A percentile compares a stretch with the other conserved stretches of the same genome.
These are phyloP conservation scores for Paramecium tetraurelia DNA, from an alignment of 73 alveolate species.

Conservation along the genomic window DNA sequence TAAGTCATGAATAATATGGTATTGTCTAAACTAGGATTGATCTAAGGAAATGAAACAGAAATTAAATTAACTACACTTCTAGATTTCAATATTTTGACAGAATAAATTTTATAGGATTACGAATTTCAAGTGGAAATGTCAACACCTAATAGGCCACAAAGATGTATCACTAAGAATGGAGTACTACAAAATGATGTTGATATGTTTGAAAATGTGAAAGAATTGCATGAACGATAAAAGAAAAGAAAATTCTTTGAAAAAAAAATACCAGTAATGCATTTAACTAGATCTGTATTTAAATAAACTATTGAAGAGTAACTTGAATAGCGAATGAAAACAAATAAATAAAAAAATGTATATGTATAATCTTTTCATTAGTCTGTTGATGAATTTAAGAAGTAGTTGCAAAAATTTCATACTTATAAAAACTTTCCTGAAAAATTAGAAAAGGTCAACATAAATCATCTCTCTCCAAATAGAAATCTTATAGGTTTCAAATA, in stretches of 20 bases:
- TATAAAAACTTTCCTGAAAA: neutral
- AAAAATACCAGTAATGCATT: conserved; percentile 32
- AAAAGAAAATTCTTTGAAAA: conserved; percentile 27
- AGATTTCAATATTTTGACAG: neutral
- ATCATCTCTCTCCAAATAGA: conserved; percentile 44
- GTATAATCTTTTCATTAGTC: neutral
- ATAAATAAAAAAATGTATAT: neutral
- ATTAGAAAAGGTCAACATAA: neutral
- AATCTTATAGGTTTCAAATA: neutral
- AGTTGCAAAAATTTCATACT: neutral
- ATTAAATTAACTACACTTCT: neutral
- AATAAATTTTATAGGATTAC: neutral
- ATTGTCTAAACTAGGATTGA: conserved; percentile 8
- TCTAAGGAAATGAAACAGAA: neutral
- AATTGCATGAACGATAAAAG: conserved; percentile 30
- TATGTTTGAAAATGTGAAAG: neutral
- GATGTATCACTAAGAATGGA: conserved; percentile 10
- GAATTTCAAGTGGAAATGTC: conserved; percentile 29
- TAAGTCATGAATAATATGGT: neutral
- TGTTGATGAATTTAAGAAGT: neutral
- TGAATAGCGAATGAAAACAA: neutral
- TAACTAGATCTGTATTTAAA: neutral
- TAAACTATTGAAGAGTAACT: conserved; percentile 28
- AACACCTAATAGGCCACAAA: conserved; percentile 6
- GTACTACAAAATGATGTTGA: neutral